Conservation (phyloP, 2,329 filamentous ascomycete species). For the Paracorniculantispora psalliotae region DNA sequence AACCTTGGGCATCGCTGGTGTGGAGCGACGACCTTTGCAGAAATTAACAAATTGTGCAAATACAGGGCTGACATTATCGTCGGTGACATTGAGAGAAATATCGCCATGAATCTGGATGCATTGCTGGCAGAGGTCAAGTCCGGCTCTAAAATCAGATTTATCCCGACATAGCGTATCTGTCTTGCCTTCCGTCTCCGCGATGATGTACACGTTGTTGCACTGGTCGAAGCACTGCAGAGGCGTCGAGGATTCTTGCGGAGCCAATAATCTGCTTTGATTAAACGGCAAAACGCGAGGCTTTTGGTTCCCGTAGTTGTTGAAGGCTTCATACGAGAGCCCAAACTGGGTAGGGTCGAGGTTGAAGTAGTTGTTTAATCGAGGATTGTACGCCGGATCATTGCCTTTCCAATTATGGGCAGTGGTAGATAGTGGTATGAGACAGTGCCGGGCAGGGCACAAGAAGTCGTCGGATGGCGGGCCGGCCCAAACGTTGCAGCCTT, state of each 20-base stretch:
- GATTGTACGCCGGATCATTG: constrained; percentile 45
- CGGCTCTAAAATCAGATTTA: constrained; percentile 36
- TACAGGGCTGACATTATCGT: constrained; percentile 30
- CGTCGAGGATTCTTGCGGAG: too few relatives aligned
- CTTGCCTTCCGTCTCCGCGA: constrained; percentile 46
- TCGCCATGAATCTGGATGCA: constrained; percentile 35
- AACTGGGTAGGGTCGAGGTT: constrained; percentile 58
- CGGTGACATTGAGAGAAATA: constrained; percentile 23
- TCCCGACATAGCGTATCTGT: constrained; percentile 37
- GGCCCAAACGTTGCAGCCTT: constrained; percentile 47
- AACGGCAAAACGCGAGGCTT: too few relatives aligned
- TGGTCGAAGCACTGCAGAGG: constrained; percentile 46
- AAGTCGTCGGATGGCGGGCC: constrained; percentile 42
- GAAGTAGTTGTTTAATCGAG: constrained; percentile 51
- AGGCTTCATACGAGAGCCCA: constrained; percentile 59
- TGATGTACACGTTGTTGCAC: constrained; percentile 47
- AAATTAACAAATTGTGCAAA: constrained; percentile 43
- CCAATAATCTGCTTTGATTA: too few relatives aligned
- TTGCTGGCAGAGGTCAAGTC: constrained; percentile 32
- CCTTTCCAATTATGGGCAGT: constrained; percentile 36
- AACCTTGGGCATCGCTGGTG: neutral
- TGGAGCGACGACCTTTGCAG: constrained; percentile 32
- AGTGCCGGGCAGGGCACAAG: constrained; percentile 41
- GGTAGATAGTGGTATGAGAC: constrained; percentile 37
- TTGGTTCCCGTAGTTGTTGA: too few relatives aligned